Conservation (phyloP, 78 protist genomes). For the Dictyostelium brefeldianum region DNA sequence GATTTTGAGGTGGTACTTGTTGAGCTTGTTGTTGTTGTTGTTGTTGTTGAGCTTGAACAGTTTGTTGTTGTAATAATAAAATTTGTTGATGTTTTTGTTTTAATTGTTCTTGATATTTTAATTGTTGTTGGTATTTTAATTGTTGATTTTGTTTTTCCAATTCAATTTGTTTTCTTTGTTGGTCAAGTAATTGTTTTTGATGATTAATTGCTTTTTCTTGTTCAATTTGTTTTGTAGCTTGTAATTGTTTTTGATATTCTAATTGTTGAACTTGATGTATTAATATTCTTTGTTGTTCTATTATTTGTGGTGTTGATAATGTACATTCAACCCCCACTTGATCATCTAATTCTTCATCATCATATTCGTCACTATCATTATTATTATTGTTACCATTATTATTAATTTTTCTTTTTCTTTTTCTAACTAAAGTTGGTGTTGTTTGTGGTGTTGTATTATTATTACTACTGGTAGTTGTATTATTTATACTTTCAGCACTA, state of each 20-base stretch:
- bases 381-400: neutral
- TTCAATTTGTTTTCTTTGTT: neutral
- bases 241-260: neutral
- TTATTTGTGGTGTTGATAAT: neutral
- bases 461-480: neutral
- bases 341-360: too few species aligned
- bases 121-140: neutral
- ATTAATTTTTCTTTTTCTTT: too few species aligned
- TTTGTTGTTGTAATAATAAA: too few species aligned
- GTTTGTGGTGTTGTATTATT: neutral
- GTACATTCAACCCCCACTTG: too few species aligned
- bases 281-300: neutral
- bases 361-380: too few species aligned
- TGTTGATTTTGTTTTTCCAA: neutral
- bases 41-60: neutral
- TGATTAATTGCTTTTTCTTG: neutral
- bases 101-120: too few species aligned
- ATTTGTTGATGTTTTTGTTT: too few species aligned
- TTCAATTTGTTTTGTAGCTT: neutral
- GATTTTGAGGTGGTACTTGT: too few species aligned
- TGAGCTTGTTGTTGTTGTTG: neutral
- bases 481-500: too few species aligned
- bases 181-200: conserved; percentile 7
- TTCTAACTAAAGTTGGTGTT: neutral
- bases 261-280: neutral